Conservation (phyloP, 768 basidiomycete genomes). For the Pulveroboletus ravenelii region DNA sequence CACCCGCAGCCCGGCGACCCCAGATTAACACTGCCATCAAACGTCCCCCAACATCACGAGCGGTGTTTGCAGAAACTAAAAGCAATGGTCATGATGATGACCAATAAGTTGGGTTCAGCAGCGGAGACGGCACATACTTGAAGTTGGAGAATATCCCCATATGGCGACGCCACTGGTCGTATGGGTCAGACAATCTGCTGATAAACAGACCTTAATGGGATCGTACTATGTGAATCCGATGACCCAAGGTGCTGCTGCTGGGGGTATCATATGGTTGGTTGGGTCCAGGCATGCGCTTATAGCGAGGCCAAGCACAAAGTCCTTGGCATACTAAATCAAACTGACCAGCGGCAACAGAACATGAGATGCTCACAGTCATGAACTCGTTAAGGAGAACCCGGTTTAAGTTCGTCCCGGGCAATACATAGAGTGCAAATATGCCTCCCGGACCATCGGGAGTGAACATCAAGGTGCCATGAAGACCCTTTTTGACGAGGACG, state of each 20-base stretch:
- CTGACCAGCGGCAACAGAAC: background rate
- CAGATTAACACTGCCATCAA: slow-evolving; percentile 59
- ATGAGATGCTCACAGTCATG: slow-evolving; percentile 25
- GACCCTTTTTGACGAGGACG: slow-evolving; percentile 24
- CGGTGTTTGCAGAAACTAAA: slow-evolving; percentile 58
- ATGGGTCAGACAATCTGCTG: background rate
- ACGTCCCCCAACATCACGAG: slow-evolving; percentile 65
- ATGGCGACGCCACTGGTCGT: slow-evolving; percentile 46
- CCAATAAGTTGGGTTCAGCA: background rate
- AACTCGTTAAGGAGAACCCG: slow-evolving; percentile 39
- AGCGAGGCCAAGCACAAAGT: slow-evolving; percentile 20
- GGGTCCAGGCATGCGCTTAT: slow-evolving; percentile 37
- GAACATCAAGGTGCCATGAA: slow-evolving; percentile 33
- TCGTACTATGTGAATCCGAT: slow-evolving; percentile 59
- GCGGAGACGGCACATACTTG: slow-evolving; percentile 31
- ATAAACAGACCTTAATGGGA: background rate
- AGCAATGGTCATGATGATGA: background rate
- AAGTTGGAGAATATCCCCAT: slow-evolving; percentile 55
- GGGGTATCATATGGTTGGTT: slow-evolving; percentile 54
- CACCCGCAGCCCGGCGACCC: slow-evolving; percentile 49
- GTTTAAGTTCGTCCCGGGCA: slow-evolving; percentile 29
- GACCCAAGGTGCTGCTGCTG: slow-evolving; percentile 45
- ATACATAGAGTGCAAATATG: slow-evolving; percentile 35
- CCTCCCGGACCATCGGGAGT: slow-evolving; percentile 33
- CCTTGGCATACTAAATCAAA: slow-evolving; percentile 6